Conservation (phyloP, 306 rosid genomes). For the Prunus davidiana region DNA sequence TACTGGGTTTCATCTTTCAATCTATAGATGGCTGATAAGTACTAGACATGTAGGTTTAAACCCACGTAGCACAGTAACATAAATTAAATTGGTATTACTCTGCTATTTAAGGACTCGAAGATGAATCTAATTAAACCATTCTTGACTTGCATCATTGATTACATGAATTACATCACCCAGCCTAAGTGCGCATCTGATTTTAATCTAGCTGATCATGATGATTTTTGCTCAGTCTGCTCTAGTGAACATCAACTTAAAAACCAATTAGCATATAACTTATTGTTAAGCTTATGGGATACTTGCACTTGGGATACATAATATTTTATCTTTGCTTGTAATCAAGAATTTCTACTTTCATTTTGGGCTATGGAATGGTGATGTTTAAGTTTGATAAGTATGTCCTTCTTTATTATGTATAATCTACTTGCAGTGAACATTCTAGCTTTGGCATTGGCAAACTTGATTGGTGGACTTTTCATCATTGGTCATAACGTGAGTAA, state of each 20-base stretch:
- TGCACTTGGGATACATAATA: no score
- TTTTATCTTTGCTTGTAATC: neutral
- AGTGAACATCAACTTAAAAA: neutral
- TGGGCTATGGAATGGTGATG: neutral
- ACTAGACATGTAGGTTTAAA: neutral
- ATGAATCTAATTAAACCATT: neutral
- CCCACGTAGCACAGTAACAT: neutral
- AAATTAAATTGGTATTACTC: neutral
- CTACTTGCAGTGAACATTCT: conserved; percentile 61
- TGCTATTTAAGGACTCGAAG: neutral
- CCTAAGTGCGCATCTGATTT: neutral
- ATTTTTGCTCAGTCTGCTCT: neutral
- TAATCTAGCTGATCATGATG: no score
- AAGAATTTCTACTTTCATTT: neutral
- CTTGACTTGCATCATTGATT: no score
- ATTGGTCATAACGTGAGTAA: conserved; percentile 67
- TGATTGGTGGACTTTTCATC: conserved; percentile 71
- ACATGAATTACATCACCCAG: neutral
- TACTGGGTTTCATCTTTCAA: no score
- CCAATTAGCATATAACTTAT: neutral
- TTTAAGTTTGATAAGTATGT: neutral
- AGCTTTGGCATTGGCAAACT: conserved; percentile 70
- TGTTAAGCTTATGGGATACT: neutral
- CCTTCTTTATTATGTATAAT: neutral
- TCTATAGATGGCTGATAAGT: neutral